Base-by-base conservation (phyloP, 371 early-diverging fungal species). In the Mucor lusitanicus region DNA sequence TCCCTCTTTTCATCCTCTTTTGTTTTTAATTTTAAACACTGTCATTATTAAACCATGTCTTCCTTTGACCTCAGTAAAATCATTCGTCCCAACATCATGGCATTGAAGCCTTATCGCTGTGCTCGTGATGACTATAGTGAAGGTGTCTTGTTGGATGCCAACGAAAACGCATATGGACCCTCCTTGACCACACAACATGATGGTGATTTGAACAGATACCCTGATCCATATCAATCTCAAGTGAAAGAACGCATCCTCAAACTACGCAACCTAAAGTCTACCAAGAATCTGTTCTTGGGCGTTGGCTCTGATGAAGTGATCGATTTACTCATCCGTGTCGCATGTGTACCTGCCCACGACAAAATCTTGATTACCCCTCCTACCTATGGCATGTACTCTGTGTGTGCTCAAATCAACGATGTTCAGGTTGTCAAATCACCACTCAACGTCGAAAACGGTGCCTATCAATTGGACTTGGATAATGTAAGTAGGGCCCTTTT, bases 371-470 rank as follows among this genome's bases (percentile, higher is more conserved):
- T 97, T 60, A 93, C 93, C 8, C 98, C 98, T 62, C 98, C 99
- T 3, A 98, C 98, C 30, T 99, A 99, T 75, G 99, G 99, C 71
- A 99, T 99, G 99, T 99, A 99, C 84, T 84, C 87, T 17, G 97
- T 97, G 17, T 90, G 87, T 61, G 97, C 97, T 44, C 89, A 93
- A 70, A 90, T 95, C 77, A 98, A 99, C 76, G 98, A 98, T 77
- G 95, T 96, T 0, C 82, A 75, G 57, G 90, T 97, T 35, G 91
- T 94, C 59, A 91, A 92, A 68, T 93, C 94, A 25, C 88, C 87
- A 28, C 78, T 98, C 56, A 77, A 88, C 66, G 90, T 93, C 12
- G 90, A 90, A 35, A 83, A 85, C 57, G 93, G 85, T 6, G 88
- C 89, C 17, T 98, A 94, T 84, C 95, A 96, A 71, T 81, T 97